Evolutionary conservation across 108 stramenopile species (phyloP).

Genomic region (Hondaea fermentalgiana): DNA sequence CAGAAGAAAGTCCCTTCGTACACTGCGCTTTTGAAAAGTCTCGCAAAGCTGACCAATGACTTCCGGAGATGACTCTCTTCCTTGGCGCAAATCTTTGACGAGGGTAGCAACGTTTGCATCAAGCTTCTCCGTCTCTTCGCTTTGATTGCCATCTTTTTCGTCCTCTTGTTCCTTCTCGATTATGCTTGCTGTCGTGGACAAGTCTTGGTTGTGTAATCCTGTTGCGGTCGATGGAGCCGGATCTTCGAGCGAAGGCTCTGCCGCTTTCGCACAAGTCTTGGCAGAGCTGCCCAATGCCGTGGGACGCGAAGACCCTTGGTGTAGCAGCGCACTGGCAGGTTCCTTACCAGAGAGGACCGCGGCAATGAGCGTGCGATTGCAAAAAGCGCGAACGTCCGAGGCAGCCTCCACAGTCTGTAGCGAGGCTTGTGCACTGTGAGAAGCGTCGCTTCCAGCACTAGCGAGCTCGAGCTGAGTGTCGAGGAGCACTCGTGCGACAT

Average conservation of each 20-base stretch:
- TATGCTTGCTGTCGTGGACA: too few relatives aligned
- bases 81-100: not conserved
- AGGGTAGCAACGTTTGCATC: not conserved
- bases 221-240: too few relatives aligned
- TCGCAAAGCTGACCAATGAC: not conserved
- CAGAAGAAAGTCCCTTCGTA: not conserved
- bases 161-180: not conserved
- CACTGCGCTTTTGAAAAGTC: not conserved
- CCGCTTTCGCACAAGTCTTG: too few relatives aligned
- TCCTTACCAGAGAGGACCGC: not conserved
- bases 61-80: not conserved
- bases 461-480: not conserved
- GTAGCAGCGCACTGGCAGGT: not conserved
- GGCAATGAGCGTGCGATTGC: not conserved
- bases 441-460: not conserved
- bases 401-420: not conserved
- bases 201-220: too few relatives aligned
- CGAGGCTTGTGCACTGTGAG: not conserved
- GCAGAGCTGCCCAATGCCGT: too few relatives aligned
- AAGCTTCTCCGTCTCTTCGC: not conserved
- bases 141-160: too few relatives aligned
- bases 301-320: too few relatives aligned
- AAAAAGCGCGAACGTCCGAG: conserved; percentile 1
- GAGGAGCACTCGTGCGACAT: not conserved
- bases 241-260: too few relatives aligned